phyloP scores from a whole-genome alignment of 441 rosid genomes.

The Isatis lusitanica region DNA sequence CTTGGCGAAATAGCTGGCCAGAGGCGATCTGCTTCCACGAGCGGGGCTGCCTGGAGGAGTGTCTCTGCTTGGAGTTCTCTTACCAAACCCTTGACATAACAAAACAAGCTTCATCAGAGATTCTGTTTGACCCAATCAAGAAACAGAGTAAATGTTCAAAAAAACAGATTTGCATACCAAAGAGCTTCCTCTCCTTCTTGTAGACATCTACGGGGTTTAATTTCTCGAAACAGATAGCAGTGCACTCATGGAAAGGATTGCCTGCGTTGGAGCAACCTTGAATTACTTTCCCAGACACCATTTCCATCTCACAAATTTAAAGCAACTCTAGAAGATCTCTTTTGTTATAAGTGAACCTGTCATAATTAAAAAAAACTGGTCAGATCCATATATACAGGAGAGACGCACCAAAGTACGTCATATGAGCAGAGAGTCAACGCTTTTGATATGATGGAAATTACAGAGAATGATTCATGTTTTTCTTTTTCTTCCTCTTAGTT shows the following conservation, averaged over 20 bases:
- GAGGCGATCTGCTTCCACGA: conserved; percentile 37
- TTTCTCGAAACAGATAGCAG: conserved; percentile 21
- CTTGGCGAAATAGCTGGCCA: conserved; percentile 23
- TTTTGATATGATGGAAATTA: background rate
- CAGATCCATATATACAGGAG: conserved; percentile 1
- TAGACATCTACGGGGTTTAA: conserved; percentile 17
- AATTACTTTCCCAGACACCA: conserved; percentile 27
- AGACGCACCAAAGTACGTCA: background rate
- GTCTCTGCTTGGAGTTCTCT: conserved; percentile 33
- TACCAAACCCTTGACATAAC: conserved; percentile 32
- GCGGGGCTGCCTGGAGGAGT: conserved; percentile 27
- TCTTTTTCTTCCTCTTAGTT: background rate
- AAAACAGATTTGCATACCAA: conserved; percentile 10
- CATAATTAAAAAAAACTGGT: background rate
- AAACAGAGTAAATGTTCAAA: background rate
- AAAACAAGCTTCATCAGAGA: conserved; percentile 3
- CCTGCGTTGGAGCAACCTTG: conserved; percentile 32
- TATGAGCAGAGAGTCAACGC: conserved; percentile 16
- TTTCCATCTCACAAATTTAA: conserved; percentile 22
- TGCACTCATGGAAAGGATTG: conserved; percentile 39
- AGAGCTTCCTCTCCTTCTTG: conserved; percentile 34
- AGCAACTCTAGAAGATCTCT: conserved; percentile 1
- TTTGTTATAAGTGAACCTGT: background rate
- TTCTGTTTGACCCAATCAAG: background rate
- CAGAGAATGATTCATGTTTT: background rate